phyloP scores from a whole-genome alignment of 805 yeast species.

The Diddensiella caesifluorescens region DNA sequence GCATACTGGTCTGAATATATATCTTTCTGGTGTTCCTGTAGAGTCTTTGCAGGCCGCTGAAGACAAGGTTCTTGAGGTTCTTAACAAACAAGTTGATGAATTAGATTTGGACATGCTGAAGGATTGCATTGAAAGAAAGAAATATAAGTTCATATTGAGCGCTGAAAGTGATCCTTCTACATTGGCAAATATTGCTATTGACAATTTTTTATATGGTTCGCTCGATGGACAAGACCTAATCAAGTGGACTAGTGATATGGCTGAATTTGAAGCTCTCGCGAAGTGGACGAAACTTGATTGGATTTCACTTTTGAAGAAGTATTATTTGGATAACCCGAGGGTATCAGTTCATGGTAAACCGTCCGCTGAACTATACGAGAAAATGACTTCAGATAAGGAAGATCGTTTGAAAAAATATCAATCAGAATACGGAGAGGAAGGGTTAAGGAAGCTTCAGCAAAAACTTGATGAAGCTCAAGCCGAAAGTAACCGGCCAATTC shows the following conservation, averaged over 20 bases:
- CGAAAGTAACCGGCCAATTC: slow-evolving; percentile 71
- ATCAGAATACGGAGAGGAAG: slow-evolving; percentile 50
- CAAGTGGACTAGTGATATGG: slow-evolving; percentile 48
- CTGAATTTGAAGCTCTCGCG: slow-evolving; percentile 54
- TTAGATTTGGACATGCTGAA: slow-evolving; percentile 62
- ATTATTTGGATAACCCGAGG: slow-evolving; percentile 56
- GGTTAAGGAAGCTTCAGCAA: slow-evolving; percentile 47
- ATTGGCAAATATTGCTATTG: slow-evolving; percentile 62
- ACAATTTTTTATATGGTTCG: slow-evolving; percentile 76
- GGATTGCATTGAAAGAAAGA: slow-evolving; percentile 62
- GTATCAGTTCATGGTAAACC: slow-evolving; percentile 71
- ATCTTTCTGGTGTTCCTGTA: slow-evolving; percentile 70
- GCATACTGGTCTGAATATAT: slow-evolving; percentile 51
- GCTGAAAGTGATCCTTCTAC: slow-evolving; percentile 50
- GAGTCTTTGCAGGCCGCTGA: slow-evolving; percentile 39
- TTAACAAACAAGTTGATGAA: slow-evolving; percentile 46
- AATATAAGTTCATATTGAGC: slow-evolving; percentile 43
- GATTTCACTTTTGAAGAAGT: slow-evolving; percentile 48
- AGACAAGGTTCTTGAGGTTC: slow-evolving; percentile 47
- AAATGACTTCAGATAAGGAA: slow-evolving; percentile 47
- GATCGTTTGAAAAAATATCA: slow-evolving; percentile 46
- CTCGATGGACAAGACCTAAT: slow-evolving; percentile 53
- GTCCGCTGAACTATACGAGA: slow-evolving; percentile 52
- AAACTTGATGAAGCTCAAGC: slow-evolving; percentile 57
- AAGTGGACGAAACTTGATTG: slow-evolving; percentile 66